Evolutionary conservation across 164 flowering plant species (phyloP).

Genomic region (Akebia trifoliata): DNA sequence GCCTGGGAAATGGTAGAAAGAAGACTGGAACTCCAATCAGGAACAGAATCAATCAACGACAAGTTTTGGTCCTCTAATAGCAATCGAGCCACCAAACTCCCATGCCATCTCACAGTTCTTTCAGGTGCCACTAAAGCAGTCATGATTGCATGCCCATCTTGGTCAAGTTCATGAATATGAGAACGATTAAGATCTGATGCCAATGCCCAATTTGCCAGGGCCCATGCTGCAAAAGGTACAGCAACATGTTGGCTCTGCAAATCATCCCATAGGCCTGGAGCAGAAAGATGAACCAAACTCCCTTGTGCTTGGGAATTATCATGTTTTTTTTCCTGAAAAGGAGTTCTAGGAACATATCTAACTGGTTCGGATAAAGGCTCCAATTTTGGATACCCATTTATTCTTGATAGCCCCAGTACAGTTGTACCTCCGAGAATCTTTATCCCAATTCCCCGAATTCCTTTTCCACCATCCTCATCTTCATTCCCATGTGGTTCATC

Average conservation of each 20-base stretch:
- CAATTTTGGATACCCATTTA: slow-evolving; percentile 31
- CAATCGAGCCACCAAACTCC: slow-evolving; percentile 77
- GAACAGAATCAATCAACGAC: slow-evolving; percentile 74
- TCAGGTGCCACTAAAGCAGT: slow-evolving; percentile 88
- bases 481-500: slow-evolving; percentile 47
- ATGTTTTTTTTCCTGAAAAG: slow-evolving; percentile 34
- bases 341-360: too few relatives aligned
- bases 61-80: slow-evolving; percentile 71
- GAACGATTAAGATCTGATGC: slow-evolving; percentile 76
- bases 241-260: slow-evolving; percentile 89
- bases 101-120: slow-evolving; percentile 99
- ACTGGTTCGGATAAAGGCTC: slow-evolving; percentile 25
- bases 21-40: slow-evolving; percentile 87
- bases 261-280: slow-evolving; percentile 99
- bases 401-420: slow-evolving; percentile 69
- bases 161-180: slow-evolving; percentile 87
- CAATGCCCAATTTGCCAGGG: slow-evolving; percentile 93
- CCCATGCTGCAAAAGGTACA: slow-evolving; percentile 99
- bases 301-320: slow-evolving; percentile 28
- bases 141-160: slow-evolving; percentile 85
- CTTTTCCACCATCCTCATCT: slow-evolving; percentile 66
- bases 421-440: slow-evolving; percentile 85
- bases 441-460: slow-evolving; percentile 81
- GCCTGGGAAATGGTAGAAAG: slow-evolving; percentile 81
- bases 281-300: slow-evolving; percentile 46